A percentile compares a stretch with the other conserved stretches of the same genome.
Conservation (phyloP, 768 basidiomycete species). For the Lactarius tabidus region DNA sequence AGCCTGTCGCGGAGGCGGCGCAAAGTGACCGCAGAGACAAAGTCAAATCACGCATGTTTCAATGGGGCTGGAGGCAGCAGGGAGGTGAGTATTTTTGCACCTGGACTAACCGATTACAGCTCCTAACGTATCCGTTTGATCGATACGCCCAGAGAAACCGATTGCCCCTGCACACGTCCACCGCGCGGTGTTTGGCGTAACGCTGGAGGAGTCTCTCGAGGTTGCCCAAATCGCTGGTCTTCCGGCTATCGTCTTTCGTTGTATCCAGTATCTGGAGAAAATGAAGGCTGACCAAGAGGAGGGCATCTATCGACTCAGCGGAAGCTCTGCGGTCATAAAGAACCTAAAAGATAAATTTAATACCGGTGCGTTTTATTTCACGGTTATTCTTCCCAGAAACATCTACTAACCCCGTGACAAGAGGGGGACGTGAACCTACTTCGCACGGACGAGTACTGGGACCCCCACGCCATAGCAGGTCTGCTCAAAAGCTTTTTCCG, state of each 20-base stretch:
- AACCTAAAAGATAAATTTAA: constrained; percentile 91
- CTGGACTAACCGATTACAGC: background rate
- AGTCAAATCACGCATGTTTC: constrained; percentile 84
- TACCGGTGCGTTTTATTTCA: constrained; percentile 48
- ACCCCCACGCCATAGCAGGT: constrained; percentile 96
- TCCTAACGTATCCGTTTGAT: constrained; percentile 14
- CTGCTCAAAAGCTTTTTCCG: constrained; percentile 90
- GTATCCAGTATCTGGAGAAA: constrained; percentile 90
- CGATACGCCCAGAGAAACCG: constrained; percentile 33
- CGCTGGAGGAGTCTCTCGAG: constrained; percentile 82
- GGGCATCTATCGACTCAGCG: constrained; percentile 94
- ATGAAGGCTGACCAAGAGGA: constrained; percentile 96
- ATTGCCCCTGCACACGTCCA: constrained; percentile 41
- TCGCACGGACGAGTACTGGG: constrained; percentile 88
- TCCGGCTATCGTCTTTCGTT: constrained; percentile 92
- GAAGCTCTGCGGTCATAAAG: constrained; percentile 94
- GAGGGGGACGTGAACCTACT: constrained; percentile 96
- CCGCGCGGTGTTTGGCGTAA: constrained; percentile 84
- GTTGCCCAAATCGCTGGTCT: constrained; percentile 86
- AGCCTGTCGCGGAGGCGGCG: constrained; percentile 37
- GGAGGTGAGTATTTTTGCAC: constrained; percentile 16
- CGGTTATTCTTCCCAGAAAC: background rate
- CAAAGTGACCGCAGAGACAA: constrained; percentile 63
- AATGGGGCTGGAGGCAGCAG: constrained; percentile 80
- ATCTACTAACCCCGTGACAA: constrained; percentile 33